phyloP scores from a whole-genome alignment of 768 basidiomycete species.

The Boletus huronensis region DNA sequence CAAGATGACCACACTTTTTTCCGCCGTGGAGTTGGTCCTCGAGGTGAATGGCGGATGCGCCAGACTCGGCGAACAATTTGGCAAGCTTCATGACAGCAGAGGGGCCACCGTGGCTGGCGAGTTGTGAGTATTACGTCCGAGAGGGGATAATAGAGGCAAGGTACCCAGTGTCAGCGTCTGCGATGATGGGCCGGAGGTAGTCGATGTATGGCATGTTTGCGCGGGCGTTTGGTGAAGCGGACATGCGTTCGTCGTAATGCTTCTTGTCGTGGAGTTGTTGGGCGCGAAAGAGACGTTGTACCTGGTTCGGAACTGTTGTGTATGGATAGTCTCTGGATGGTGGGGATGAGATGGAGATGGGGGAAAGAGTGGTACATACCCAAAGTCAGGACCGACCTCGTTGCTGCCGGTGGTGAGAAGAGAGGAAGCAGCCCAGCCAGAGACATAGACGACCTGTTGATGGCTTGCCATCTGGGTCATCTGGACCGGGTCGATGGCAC shows the following conservation, averaged over 20 bases:
- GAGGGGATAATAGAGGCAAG: constrained; percentile 14
- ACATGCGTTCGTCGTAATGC: constrained; percentile 83
- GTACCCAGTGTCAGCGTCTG: constrained; percentile 92
- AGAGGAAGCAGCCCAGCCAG: constrained; percentile 88
- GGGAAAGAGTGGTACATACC: constrained; percentile 38
- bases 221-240: constrained; percentile 57
- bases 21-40: constrained; percentile 95
- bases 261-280: constrained; percentile 93
- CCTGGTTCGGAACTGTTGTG: constrained; percentile 94
- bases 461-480: constrained; percentile 92
- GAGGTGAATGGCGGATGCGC: constrained; percentile 85
- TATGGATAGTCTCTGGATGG: constrained; percentile 82
- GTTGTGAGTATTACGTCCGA: constrained; percentile 5
- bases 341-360: not conserved
- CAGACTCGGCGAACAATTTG: constrained; percentile 94
- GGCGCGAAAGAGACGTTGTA: constrained; percentile 85
- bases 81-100: constrained; percentile 93
- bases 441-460: constrained; percentile 87
- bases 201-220: constrained; percentile 76
- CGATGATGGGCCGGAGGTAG: constrained; percentile 89
- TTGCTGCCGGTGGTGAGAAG: constrained; percentile 86
- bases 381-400: constrained; percentile 90
- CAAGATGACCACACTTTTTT: constrained; percentile 92
- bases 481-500: constrained; percentile 90
- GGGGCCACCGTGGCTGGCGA: constrained; percentile 78